Evolutionary conservation across 768 basidiomycete species (phyloP).

Genomic region (Mycena latifolia): DNA sequence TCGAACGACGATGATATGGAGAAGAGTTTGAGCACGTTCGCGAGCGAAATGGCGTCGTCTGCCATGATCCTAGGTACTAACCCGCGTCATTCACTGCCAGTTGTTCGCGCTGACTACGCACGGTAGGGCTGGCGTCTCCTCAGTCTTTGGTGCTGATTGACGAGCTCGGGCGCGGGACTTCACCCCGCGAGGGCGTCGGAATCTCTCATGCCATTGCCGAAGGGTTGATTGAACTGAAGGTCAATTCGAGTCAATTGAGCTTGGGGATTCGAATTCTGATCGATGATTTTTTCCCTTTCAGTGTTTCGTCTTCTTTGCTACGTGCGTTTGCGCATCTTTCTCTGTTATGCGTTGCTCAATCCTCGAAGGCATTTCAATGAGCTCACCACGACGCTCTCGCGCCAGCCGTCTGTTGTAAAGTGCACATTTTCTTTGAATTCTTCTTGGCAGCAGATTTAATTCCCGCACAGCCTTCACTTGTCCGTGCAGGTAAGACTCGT

Average conservation of each 20-base stretch:
- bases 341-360: conserved; percentile 17
- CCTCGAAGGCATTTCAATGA: conserved; percentile 80
- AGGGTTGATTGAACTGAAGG: conserved; percentile 80
- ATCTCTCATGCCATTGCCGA: conserved; percentile 89
- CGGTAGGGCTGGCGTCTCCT: conserved; percentile 75
- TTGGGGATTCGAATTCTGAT: not conserved
- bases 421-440: conserved; percentile 49
- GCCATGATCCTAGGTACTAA: conserved; percentile 87
- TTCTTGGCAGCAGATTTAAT: not conserved
- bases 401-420: conserved; percentile 86
- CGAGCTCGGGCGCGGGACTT: conserved; percentile 94
- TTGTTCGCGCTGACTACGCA: not conserved
- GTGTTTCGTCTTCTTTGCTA: conserved; percentile 93
- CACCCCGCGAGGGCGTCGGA: conserved; percentile 83
- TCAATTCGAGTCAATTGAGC: conserved; percentile 41
- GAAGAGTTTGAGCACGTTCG: conserved; percentile 93
- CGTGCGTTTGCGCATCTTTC: conserved; percentile 64
- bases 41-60: conserved; percentile 92
- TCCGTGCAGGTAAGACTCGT: conserved; percentile 72
- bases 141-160: conserved; percentile 88
- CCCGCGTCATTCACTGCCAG: not conserved
- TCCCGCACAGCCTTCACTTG: conserved; percentile 76
- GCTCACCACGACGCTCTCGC: conserved; percentile 79
- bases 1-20: conserved; percentile 97
- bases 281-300: conserved; percentile 42